phyloP scores from a whole-genome alignment of 352 stramenopile genomes.

The Saprolegnia diclina region DNA sequence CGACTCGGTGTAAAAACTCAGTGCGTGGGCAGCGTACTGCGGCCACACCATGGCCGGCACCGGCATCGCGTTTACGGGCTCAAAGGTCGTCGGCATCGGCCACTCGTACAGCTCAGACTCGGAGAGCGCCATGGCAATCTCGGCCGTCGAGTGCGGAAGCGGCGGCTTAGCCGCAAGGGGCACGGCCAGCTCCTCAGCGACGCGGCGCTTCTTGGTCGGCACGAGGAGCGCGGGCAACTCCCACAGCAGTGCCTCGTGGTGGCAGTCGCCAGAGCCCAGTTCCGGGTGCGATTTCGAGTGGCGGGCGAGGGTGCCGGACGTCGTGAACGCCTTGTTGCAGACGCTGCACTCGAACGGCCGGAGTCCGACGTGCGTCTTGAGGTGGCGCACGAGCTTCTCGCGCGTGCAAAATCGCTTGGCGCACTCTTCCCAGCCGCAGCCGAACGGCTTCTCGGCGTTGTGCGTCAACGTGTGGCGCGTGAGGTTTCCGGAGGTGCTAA shows the following conservation, averaged over 20 bases:
- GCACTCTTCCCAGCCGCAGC: slow-evolving; percentile 3
- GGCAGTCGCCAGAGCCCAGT: neutral
- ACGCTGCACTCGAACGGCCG: neutral
- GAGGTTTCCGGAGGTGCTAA: slow-evolving; percentile 61
- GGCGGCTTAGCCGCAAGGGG: neutral
- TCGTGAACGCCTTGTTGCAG: neutral
- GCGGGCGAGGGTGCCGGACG: neutral
- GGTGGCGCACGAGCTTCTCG: slow-evolving; percentile 9
- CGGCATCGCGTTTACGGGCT: neutral
- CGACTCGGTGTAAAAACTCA: neutral
- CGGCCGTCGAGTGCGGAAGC: neutral
- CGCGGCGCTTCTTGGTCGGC: neutral
- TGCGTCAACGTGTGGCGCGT: slow-evolving; percentile 54
- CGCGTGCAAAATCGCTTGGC: slow-evolving; percentile 7
- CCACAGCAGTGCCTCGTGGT: neutral
- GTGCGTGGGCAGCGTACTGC: neutral
- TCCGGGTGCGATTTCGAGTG: neutral
- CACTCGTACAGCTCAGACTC: neutral
- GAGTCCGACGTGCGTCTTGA: neutral
- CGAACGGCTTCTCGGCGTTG: slow-evolving; percentile 6
- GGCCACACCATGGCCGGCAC: neutral
- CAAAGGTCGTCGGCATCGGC: neutral
- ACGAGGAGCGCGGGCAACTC: neutral
- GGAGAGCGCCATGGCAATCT: neutral
- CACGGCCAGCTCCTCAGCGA: neutral